Base-by-base conservation (phyloP, 371 early-diverging fungal species). In the Vairimorpha necatrix region DNA sequence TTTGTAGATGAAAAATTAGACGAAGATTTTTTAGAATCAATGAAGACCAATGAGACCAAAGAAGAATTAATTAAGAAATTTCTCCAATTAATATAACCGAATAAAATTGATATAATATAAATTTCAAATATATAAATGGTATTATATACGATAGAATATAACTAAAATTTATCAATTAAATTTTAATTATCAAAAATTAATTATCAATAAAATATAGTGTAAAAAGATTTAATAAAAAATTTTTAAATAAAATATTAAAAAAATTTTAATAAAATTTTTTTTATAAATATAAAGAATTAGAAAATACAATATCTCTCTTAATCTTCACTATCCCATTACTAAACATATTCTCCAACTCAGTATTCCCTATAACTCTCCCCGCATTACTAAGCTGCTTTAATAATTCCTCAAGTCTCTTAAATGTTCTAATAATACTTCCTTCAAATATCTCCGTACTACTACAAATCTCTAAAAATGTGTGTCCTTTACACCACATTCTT, bases 241-340 rank as follows among this genome's bases (percentile, higher is more conserved):
- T n/a, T n/a, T n/a, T n/a, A n/a, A n/a, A n/a, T n/a, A n/a, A n/a
- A n/a, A n/a, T n/a, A n/a, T n/a, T n/a, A n/a, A n/a, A n/a, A n/a
- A n/a, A n/a, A n/a, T n/a, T n/a, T n/a, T n/a, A n/a, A n/a, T n/a
- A 42, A 42, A 42, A 46, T 20, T 26, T 74, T 33, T 18, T 74
- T 65, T 38, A 67, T 90, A 95, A 75, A 95, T 86, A 80, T 76
- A 98, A 88, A 20, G 93, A 93, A 30, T 91, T 91, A 11, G 96
- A 94, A 88, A 98, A 99, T 42, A 98, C 92, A 85, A 98, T 97
- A 79, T 96, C 98, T 82, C 99, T 88, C 87, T 96, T 96, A 80
- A 97, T 93, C 84, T 90, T 89, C 74, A 86, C 88, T 74, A 94
- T 94, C 2, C 94, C 94, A 77, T 92, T 90, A 20, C 91, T 89